Conservation (phyloP, 108 stramenopile genomes). For the Cyclostephanos tholiformis region DNA sequence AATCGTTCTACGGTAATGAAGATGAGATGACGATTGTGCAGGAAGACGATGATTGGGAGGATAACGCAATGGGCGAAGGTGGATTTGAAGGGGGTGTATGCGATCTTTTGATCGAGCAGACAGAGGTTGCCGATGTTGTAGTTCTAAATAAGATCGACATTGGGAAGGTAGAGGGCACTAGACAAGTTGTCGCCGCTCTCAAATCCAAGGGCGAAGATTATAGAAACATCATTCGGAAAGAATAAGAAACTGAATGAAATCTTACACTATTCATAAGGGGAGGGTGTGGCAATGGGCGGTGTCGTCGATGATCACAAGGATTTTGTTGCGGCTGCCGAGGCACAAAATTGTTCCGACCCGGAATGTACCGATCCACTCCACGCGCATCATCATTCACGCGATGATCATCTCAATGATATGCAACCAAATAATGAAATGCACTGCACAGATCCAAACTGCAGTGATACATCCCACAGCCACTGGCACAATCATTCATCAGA, state of each 20-base stretch:
- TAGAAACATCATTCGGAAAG: slow-evolving; percentile 59
- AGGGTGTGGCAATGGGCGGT: slow-evolving; percentile 77
- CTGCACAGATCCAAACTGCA: slow-evolving; percentile 56
- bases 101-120: slow-evolving; percentile 79
- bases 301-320: slow-evolving; percentile 94
- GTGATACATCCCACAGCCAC: slow-evolving; percentile 59
- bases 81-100: slow-evolving; percentile 49
- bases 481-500: slow-evolving; percentile 40
- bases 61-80: slow-evolving; percentile 35
- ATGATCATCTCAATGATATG: slow-evolving; percentile 16
- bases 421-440: slow-evolving; percentile 24
- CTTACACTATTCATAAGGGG: slow-evolving; percentile 67
- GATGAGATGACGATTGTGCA: slow-evolving; percentile 27
- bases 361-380: slow-evolving; percentile 56
- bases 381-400: slow-evolving; percentile 58
- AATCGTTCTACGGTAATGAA: slow-evolving; percentile 56
- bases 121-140: slow-evolving; percentile 91
- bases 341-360: slow-evolving; percentile 48
- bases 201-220: slow-evolving; percentile 84
- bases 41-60: slow-evolving; percentile 52
- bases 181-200: slow-evolving; percentile 66
- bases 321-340: slow-evolving; percentile 60
- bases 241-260: slow-evolving; percentile 52
- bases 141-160: slow-evolving; percentile 91
- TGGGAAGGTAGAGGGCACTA: slow-evolving; percentile 48